Base-by-base conservation (phyloP, 352 stramenopile species). In the Pythium brassicae region DNA sequence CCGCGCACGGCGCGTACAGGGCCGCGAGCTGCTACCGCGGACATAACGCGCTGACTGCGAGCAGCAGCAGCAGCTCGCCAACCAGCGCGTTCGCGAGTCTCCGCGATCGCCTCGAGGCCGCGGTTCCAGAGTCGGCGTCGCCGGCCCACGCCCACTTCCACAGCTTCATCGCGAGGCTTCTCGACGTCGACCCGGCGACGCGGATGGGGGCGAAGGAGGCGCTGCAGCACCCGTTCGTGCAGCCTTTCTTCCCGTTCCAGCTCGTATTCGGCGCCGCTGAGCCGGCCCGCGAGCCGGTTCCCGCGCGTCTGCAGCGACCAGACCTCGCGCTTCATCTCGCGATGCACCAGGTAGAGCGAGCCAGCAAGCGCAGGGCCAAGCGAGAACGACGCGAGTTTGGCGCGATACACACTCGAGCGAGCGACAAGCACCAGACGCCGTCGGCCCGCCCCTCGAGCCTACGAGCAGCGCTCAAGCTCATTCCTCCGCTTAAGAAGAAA, bases 221-320 rank as follows among this genome's bases (percentile, higher is more conserved):
- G 29, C 68, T 92, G 12, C 65, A 86, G 45, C 78, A 92, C 40
- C 78, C 82, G 14, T 92, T 92, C 55, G 37, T 89, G 52, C 78
- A 88, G 62, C 53, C 65, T 11, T 78, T 82, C 25, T 89, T 89
- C 50, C 82, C 82, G 10, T 90, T 88, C 39, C 62, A 58, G 44
- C 67, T 72, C n/a, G 61, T 89, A 11, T 88, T 89, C 68, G 59
- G 53, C 23, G 55, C 54, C 3, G 34, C 43, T 25, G 40, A 61
- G 12, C 51, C 50, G 7, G 3, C 20, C 1, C 37, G 12, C 7
- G 37, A 44, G 6, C 17, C 37, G 7, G 17, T 3, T 19, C 17
- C 17, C 17, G 10, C 8, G 37, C 37, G 6, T 12, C 4, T 19
- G 37, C 37, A 0, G 17, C 17, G 3, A 4, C 12, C 17, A 6